Percentiles rank a stretch among this genome's conserved stretches.
Evolutionary conservation across 2,329 filamentous ascomycete genomes (phyloP).

Genomic region (Apiospora saccharicola): DNA sequence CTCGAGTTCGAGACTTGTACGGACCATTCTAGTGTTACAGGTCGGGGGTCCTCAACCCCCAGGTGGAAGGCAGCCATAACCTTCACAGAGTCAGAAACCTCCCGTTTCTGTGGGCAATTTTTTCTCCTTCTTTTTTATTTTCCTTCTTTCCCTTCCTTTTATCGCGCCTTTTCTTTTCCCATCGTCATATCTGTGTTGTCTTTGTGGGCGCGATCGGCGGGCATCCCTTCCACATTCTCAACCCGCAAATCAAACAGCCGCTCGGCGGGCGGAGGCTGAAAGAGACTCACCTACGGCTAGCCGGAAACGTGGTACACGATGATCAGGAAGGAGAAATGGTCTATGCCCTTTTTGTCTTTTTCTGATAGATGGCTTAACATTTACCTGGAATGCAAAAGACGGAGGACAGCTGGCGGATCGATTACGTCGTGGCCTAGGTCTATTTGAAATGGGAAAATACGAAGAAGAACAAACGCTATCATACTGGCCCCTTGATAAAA

Average conservation of each 20-base stretch:
- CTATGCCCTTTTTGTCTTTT: not conserved
- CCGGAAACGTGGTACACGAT: not conserved
- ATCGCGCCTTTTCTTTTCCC: too few relatives aligned
- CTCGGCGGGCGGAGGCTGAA: not conserved
- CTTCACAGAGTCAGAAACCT: too few relatives aligned
- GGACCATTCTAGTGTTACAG: too few relatives aligned
- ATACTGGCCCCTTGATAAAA: not conserved
- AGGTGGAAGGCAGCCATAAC: too few relatives aligned
- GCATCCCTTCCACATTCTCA: not conserved
- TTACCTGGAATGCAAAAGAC: not conserved
- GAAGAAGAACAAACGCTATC: not conserved
- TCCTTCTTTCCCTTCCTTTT: too few relatives aligned
- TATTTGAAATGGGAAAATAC: not conserved
- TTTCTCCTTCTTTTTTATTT: too few relatives aligned
- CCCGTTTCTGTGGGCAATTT: too few relatives aligned
- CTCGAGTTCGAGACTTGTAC: too few relatives aligned
- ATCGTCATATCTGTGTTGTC: too few relatives aligned
- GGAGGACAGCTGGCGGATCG: not conserved
- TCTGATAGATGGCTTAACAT: too few relatives aligned
- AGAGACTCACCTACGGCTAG: not conserved
- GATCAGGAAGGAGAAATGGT: not conserved
- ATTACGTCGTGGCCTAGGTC: not conserved
- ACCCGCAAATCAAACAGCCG: not conserved
- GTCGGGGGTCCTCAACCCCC: too few relatives aligned
- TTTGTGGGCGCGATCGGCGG: not conserved